phyloP scores from a whole-genome alignment of 1,139 yeast genomes.

The Kodamaea arcana region DNA sequence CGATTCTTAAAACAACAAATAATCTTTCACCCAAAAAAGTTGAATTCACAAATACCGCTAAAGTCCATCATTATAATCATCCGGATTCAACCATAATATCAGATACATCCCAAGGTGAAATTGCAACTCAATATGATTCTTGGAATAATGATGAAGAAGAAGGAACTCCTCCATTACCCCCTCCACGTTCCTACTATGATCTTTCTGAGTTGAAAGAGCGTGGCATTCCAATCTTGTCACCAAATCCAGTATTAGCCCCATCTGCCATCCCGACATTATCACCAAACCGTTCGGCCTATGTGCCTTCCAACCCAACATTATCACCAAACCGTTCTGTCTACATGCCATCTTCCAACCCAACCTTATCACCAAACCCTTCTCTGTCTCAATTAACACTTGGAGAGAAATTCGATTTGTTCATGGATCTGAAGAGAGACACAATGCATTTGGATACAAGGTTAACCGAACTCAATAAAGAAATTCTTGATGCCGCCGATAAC shows the following conservation, averaged over 20 bases:
- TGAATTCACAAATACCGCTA: slow-evolving; percentile 34
- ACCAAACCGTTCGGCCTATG: neutral
- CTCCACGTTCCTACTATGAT: slow-evolving; percentile 3
- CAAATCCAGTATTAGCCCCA: neutral
- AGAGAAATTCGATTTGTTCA: slow-evolving; percentile 37
- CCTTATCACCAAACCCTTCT: no score
- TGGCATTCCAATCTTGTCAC: no score
- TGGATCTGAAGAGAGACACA: slow-evolving; percentile 12
- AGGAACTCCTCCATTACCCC: slow-evolving; percentile 32
- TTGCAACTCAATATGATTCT: slow-evolving; percentile 1
- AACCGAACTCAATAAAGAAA: slow-evolving; percentile 26
- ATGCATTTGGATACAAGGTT: slow-evolving; percentile 35
- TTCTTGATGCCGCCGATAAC: slow-evolving; percentile 24
- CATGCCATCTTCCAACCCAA: neutral
- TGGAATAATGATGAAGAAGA: slow-evolving; percentile 19
- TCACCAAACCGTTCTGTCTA: neutral
- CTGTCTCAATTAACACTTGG: slow-evolving; percentile 27
- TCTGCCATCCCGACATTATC: neutral
- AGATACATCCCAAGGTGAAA: slow-evolving; percentile 3
- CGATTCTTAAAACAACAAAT: slow-evolving; percentile 36
- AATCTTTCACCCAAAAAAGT: slow-evolving; percentile 36
- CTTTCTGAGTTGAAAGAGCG: neutral
- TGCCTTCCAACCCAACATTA: neutral
- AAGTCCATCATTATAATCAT: slow-evolving; percentile 30
- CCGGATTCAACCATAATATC: slow-evolving; percentile 10